A percentile compares a stretch with the other conserved stretches of the same genome.
phyloP scores from a whole-genome alignment of 371 early-diverging fungal species.

The Quaeritorhiza haematococci region DNA sequence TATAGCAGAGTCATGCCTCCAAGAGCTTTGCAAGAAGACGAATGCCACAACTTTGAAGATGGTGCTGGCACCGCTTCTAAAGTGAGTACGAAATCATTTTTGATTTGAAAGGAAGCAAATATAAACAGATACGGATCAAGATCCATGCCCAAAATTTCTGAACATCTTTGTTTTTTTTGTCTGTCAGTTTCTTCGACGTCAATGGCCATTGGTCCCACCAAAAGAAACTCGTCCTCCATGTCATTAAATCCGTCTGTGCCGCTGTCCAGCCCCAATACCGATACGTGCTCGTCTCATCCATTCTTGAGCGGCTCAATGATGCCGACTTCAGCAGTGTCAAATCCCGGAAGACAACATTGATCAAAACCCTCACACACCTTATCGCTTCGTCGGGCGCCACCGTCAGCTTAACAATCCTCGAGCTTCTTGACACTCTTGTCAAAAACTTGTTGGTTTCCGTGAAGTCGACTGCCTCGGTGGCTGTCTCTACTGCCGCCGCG shows the following conservation, averaged over 20 bases:
- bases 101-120: too few species aligned
- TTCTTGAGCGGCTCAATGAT: slow-evolving; percentile 55
- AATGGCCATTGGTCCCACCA: slow-evolving; percentile 53
- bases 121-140: too few species aligned
- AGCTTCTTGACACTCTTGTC: slow-evolving; percentile 71
- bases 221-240: slow-evolving; percentile 45
- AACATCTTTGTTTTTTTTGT: neutral
- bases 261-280: slow-evolving; percentile 64
- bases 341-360: slow-evolving; percentile 46
- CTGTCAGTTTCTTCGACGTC: slow-evolving; percentile 46
- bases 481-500: neutral
- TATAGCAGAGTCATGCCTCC: slow-evolving; percentile 38
- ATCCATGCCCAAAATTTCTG: neutral
- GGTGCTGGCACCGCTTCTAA: slow-evolving; percentile 39
- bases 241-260: slow-evolving; percentile 51
- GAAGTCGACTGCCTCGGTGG: slow-evolving; percentile 14
- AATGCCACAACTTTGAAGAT: slow-evolving; percentile 47
- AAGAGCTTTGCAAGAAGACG: slow-evolving; percentile 40
- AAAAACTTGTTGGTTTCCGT: slow-evolving; percentile 48
- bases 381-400: slow-evolving; percentile 51
- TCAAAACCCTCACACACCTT: slow-evolving; percentile 51
- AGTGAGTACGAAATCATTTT: slow-evolving; percentile 7
- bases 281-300: slow-evolving; percentile 55
- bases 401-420: slow-evolving; percentile 75
- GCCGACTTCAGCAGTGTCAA: slow-evolving; percentile 9